Evolutionary conservation across 1,139 yeast species (phyloP).

Genomic region (Scheffersomyces cryptocercus): DNA sequence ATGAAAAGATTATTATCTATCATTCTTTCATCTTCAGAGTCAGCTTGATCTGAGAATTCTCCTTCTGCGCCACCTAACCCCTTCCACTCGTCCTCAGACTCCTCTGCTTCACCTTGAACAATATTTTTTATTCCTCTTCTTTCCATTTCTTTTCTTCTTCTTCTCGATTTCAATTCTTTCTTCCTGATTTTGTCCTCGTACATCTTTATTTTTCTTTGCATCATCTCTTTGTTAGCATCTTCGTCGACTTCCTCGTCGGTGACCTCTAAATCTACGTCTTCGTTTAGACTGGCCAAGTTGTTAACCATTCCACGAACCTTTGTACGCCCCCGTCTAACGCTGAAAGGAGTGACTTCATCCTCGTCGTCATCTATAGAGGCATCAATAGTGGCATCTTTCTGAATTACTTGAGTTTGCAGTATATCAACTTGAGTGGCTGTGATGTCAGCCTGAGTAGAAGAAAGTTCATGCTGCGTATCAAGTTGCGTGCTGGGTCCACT

Average conservation of each 20-base stretch:
- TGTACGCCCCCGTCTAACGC: conserved; percentile 26
- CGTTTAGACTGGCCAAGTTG: conserved; percentile 10
- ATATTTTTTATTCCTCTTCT: conserved; percentile 52
- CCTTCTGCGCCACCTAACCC: conserved; percentile 86
- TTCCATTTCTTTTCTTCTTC: conserved; percentile 50
- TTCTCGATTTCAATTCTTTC: conserved; percentile 38
- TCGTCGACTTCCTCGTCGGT: conserved; percentile 13
- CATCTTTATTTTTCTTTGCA: conserved; percentile 30
- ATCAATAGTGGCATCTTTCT: conserved; percentile 5
- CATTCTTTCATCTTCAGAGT: conserved; percentile 79
- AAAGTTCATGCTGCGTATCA: conserved; percentile 5
- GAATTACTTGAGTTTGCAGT: conserved; percentile 3
- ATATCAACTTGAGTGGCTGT: conserved; percentile 18
- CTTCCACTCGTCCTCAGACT: conserved; percentile 95
- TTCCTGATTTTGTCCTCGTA: conserved; percentile 42
- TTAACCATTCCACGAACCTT: conserved; percentile 16
- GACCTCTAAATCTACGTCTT: conserved; percentile 7
- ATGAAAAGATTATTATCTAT: conserved; percentile 71
- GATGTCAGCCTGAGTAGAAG: conserved; percentile 18
- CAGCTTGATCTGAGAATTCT: conserved; percentile 63
- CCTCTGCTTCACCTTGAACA: conserved; percentile 87
- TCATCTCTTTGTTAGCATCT: conserved; percentile 27
- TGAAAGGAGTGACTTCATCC: conserved; percentile 30
- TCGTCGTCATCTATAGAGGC: conserved; percentile 11
- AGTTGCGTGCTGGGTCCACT: conserved; percentile 8